These are phyloP conservation scores for Aspergillus bombycis DNA, from an alignment of 2,329 filamentous ascomycete species.

Conservation along the genomic window DNA sequence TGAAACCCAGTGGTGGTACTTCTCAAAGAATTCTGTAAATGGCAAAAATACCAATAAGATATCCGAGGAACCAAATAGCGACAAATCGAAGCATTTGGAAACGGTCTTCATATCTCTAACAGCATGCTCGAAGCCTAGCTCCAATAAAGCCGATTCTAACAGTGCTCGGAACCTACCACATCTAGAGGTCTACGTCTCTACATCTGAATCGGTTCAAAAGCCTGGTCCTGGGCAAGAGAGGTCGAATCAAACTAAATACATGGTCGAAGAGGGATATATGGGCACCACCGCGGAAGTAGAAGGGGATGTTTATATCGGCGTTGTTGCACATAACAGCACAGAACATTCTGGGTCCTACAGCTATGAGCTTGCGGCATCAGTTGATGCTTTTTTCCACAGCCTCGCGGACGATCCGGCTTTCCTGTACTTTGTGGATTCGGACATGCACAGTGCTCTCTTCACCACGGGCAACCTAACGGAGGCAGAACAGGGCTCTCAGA, in stretches of 20 bases:
- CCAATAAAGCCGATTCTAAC: constrained; percentile 48
- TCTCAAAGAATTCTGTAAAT: constrained; percentile 60
- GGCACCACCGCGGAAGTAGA: constrained; percentile 65
- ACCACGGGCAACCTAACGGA: constrained; percentile 71
- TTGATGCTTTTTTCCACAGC: constrained; percentile 75
- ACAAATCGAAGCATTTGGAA: constrained; percentile 38
- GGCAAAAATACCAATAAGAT: constrained; percentile 43
- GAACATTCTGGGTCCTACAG: constrained; percentile 70
- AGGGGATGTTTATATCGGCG: constrained; percentile 73
- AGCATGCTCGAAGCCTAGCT: constrained; percentile 75
- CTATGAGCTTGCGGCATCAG: constrained; percentile 80
- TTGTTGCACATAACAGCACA: constrained; percentile 70
- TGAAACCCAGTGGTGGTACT: constrained; percentile 65
- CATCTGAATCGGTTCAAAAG: constrained; percentile 61
- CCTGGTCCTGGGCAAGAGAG: constrained; percentile 64
- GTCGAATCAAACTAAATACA: constrained; percentile 44
- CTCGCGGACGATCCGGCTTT: constrained; percentile 56
- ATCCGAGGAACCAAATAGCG: constrained; percentile 35
- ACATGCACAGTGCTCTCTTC: constrained; percentile 76
- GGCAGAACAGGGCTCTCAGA: constrained; percentile 47
- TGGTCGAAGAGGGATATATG: constrained; percentile 71
- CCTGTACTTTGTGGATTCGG: constrained; percentile 82
- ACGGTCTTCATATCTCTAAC: constrained; percentile 82
- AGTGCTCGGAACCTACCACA: constrained; percentile 64
- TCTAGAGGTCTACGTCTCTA: constrained; percentile 77